Evolutionary conservation across 139 green algal genomes (phyloP), one percentile per base, ranked within the genome.

Genomic region (Picochlorum sp.): DNA sequence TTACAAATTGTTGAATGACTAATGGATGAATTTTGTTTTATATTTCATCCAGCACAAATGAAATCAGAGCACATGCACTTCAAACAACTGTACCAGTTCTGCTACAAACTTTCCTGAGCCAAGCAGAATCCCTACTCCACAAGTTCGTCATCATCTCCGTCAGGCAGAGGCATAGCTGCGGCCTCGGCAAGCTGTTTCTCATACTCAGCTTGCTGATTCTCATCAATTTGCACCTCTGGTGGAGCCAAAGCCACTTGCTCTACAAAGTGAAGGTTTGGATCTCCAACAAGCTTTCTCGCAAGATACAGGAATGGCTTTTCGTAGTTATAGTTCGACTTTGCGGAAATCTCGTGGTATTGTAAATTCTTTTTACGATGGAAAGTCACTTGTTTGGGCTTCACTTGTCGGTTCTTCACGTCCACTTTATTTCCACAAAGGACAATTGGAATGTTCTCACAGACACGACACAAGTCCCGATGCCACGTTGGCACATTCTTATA

Each of bases 321-420:
- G 61, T 95, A 99, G 85, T 99, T 98, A 88, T 99, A 99, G 82
- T 99, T 99, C 63, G 66, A 86, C 83, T 98, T 98, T 50, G 93
- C 93, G n/a, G 82, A 94, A 72, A 99, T 96, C 79, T 99, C 92
- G 62, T 97, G 94, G 83, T 99, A 99, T 79, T 98, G 90, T 56
- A 99, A 77, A 78, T 99, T 99, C 89, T 99, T 99, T 80, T 99
- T 99, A 59, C 75, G 67, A 64, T 91, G 85, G 74, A 93, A 93
- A 16, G 81, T 91, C 10, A 96, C 87, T 81, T 99, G 91, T 84
- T 99, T 99, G 50, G 93, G 91, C 79, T 99, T 97, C 37, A 99
- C 93, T 73, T 98, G 93, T 35, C 93, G 85, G 76, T 98, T 99
- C 85, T 99, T 97, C 33, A 98, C 93, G 61, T 99, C 93, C 32